Base-by-base conservation (phyloP, 1,139 yeast species). In the Saccharomyces hybrid region DNA sequence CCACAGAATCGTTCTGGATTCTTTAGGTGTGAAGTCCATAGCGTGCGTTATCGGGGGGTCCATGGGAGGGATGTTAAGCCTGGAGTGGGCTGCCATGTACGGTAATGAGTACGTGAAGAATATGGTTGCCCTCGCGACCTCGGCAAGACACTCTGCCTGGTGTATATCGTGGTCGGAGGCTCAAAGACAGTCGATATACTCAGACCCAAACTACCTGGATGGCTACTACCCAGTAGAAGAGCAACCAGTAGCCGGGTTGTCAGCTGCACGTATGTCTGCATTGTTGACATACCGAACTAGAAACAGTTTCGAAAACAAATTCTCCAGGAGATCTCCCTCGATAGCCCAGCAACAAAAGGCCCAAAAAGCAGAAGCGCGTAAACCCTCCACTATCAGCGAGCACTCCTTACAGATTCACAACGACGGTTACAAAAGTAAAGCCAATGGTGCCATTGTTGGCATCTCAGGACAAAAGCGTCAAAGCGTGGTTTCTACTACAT, bases 141-240 rank as follows among this genome's bases (percentile, higher is more conserved):
- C 95, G 47, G 97, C 98, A 0, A 78, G 95, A 65, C 95, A 93
- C 49, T 87, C 96, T 6, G 99, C 99, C 0, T 93, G 99, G 99
- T 93, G 98, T 62, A 93, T 93, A 54, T 88, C 97, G 3, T 93
- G 99, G 99, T 93, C 96, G 55, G 99, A 93, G 68, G 95, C 99
- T 7, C 99, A 93, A 72, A 80, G 99, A 64, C 99, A 93, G 70
- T 84, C 96, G 60, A 89, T 93, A 32, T 93, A 91, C 71, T 84
- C 96, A 27, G 99, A 93, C 70, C 98, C 99, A 4, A 86, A 86
- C 67, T 93, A 90, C 68, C 61, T 80, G 55, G 97, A 90, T 66
- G 99, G 99, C 1, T 89, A 88, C 70, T 91, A 88, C 66, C 74
- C 82, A 14, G 75, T 80, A 47, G 79, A 80, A 14, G 86, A 84